Percentiles rank a stretch among this genome's conserved stretches.
phyloP scores from a whole-genome alignment of 495 filamentous ascomycete species.

The Patellaria atrata region DNA sequence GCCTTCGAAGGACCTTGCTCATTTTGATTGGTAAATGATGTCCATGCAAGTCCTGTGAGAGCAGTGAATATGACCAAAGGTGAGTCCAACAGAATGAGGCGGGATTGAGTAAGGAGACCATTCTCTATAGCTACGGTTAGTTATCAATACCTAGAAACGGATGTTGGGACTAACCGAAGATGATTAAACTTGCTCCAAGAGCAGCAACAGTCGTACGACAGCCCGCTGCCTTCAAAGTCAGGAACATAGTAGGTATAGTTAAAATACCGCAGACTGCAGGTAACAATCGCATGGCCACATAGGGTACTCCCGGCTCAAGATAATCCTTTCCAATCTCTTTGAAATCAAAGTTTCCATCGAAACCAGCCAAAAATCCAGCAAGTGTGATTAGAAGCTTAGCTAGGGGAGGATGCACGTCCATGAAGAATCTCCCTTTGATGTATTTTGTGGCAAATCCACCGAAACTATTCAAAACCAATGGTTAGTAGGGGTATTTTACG shows the following conservation, averaged over 20 bases:
- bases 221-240: conserved; percentile 82
- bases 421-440: conserved; percentile 96
- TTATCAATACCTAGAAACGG: background rate
- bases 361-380: conserved; percentile 88
- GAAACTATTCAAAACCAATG: conserved; percentile 39
- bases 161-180: conserved; percentile 55
- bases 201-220: conserved; percentile 72
- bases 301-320: conserved; percentile 82
- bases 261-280: conserved; percentile 79
- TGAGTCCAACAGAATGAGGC: conserved; percentile 89
- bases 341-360: conserved; percentile 92
- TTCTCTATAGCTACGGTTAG: conserved; percentile 51
- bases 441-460: conserved; percentile 97
- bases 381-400: conserved; percentile 92
- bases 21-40: conserved; percentile 90
- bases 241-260: conserved; percentile 79
- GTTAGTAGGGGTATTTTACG: conserved; percentile 1
- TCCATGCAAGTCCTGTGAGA: conserved; percentile 80
- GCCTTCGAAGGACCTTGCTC: conserved; percentile 79
- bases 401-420: conserved; percentile 97
- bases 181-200: conserved; percentile 69
- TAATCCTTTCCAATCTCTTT: conserved; percentile 99
- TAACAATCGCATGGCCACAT: conserved; percentile 92
- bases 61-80: conserved; percentile 89
- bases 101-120: conserved; percentile 83